phyloP scores from a whole-genome alignment of 176 grass and related monocot genomes.

The Hordeum marinum region DNA sequence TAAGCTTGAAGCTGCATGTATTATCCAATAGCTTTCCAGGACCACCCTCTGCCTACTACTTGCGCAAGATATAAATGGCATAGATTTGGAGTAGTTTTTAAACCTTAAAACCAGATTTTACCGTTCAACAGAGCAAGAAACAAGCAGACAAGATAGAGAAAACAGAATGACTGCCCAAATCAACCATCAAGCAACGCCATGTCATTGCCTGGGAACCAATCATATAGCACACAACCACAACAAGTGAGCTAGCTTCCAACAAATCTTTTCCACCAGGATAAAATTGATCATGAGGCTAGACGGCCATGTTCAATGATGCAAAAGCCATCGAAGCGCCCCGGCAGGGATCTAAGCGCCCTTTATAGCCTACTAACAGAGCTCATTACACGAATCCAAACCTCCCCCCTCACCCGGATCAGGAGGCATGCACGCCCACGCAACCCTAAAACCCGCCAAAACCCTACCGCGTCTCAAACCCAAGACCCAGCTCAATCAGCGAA shows the following conservation, averaged over 20 bases:
- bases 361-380: neutral
- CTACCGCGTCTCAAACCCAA: neutral
- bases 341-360: neutral
- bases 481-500: neutral
- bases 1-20: neutral
- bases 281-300: neutral
- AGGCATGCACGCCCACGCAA: neutral
- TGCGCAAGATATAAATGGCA: neutral
- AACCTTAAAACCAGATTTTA: neutral
- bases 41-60: neutral
- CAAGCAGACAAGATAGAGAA: neutral
- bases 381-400: neutral
- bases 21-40: neutral
- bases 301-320: neutral
- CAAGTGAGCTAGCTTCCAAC: neutral
- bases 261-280: neutral
- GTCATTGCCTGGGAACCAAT: neutral
- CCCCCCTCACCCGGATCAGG: slow-evolving; percentile 11
- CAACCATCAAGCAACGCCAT: neutral
- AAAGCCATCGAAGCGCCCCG: neutral
- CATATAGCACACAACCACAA: neutral
- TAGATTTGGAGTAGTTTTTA: neutral
- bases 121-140: neutral
- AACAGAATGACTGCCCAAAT: neutral
- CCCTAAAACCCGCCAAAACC: slow-evolving; percentile 26